Percentiles rank a stretch among this genome's conserved stretches.
Evolutionary conservation across 1,284 basidiomycete species (phyloP).

Genomic region (Neolentinus lepideus): DNA sequence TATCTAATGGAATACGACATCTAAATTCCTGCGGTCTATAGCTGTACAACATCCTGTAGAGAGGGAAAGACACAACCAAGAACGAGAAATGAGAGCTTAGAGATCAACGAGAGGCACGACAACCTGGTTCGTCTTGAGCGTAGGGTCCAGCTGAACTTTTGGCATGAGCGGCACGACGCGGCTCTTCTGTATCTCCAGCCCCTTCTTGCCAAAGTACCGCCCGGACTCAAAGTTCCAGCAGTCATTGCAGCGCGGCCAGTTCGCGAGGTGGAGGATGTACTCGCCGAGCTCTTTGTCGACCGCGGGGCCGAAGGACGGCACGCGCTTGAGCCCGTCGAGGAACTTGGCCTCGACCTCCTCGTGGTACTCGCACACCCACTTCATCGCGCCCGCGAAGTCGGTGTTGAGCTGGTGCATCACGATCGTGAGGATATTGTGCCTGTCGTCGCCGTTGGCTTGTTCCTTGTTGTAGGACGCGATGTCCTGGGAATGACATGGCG

Average conservation of each 20-base stretch:
- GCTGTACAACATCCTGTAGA: not conserved
- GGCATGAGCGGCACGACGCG: constrained; percentile 15
- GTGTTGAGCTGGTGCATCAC: constrained; percentile 29
- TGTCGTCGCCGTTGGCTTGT: constrained; percentile 33
- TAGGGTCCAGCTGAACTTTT: constrained; percentile 2
- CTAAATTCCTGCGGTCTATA: too few relatives aligned
- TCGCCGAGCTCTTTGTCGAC: constrained; percentile 6
- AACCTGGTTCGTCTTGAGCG: not conserved
- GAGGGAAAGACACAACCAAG: not conserved
- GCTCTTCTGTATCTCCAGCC: constrained; percentile 21
- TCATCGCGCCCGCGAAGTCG: constrained; percentile 25
- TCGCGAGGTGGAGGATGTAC: constrained; percentile 33
- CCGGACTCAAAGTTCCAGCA: constrained; percentile 35
- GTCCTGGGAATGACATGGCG: constrained; percentile 20
- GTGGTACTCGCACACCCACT: constrained; percentile 15
- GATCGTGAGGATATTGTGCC: constrained; percentile 36
- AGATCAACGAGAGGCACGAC: not conserved
- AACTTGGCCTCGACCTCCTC: constrained; percentile 11
- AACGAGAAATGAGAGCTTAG: not conserved
- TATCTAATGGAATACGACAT: not conserved
- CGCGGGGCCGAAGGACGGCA: constrained; percentile 8
- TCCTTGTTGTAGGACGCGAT: constrained; percentile 35
- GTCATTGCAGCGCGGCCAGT: constrained; percentile 35
- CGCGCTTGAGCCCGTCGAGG: constrained; percentile 11
- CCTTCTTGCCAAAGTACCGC: constrained; percentile 32